Evolutionary conservation across 371 early-diverging fungal genomes (phyloP).

Genomic region (Mortierella sp.): DNA sequence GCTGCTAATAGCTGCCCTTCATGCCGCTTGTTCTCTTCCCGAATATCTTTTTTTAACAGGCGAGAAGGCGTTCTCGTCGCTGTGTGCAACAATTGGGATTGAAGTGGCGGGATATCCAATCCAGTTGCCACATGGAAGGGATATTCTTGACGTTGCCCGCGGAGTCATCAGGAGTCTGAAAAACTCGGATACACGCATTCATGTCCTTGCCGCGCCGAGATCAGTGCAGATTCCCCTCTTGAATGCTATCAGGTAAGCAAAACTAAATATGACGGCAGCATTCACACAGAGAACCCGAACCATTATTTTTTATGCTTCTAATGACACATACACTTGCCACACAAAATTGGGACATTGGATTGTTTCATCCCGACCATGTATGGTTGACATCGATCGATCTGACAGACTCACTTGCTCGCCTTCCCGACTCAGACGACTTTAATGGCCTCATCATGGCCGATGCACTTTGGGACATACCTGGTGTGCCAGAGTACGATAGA

Average conservation of each 20-base stretch:
- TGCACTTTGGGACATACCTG: conserved; percentile 54
- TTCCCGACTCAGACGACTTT: conserved; percentile 23
- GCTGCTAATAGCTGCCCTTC: neutral
- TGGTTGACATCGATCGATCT: conserved; percentile 46
- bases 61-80: conserved; percentile 29
- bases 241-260: conserved; percentile 23
- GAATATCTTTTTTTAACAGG: neutral
- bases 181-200: conserved; percentile 36
- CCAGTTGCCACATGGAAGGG: conserved; percentile 16
- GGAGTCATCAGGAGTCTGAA: conserved; percentile 15
- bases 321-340: neutral
- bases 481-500: conserved; percentile 62
- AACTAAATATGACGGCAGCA: too few species aligned
- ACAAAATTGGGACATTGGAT: conserved; percentile 10
- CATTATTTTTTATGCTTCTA: neutral
- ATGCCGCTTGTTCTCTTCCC: neutral
- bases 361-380: conserved; percentile 26
- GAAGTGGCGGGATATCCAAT: conserved; percentile 16
- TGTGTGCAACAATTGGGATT: neutral
- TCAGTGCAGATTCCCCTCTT: conserved; percentile 15
- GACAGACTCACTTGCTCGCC: conserved; percentile 26
- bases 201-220: conserved; percentile 34
- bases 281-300: too few species aligned
- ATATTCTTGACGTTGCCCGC: neutral
- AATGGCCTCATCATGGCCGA: conserved; percentile 52